Base-by-base conservation (phyloP, 2,329 filamentous ascomycete genomes). In the Sporothrix mexicana region DNA sequence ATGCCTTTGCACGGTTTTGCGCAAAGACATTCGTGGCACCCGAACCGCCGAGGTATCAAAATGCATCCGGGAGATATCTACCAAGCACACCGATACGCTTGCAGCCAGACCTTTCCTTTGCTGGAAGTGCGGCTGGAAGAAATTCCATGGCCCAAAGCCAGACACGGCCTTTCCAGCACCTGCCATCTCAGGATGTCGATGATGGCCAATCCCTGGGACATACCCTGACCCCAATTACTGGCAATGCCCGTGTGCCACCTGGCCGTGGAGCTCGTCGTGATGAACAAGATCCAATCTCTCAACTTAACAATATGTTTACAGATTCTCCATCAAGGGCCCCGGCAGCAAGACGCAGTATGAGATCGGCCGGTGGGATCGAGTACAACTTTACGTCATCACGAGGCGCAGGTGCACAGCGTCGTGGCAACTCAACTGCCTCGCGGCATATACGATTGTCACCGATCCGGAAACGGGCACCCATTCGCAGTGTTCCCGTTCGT, bases 1-100 rank as follows among this genome's bases (percentile, higher is more conserved):
- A 81, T n/a, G 79, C 83, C 20, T 88, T 89, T 68, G 82, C 83
- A 47, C 75, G 75, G 0, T 78, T 88, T 20, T 86, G 85, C 25
- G 76, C 45, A 23, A 68, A 53, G 20, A 53, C 25, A 15, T 43
- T 41, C 12, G 47, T 15, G 17, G 25, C 25, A 30, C 20, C 66
- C 13, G 66, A 51, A 20, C 66, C 53, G 7, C 41, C 41, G 66
- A 53, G 25, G 20, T 43, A 30, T 13, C 36, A 23, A 43, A 36
- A 15, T 13, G 6, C 20, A 7, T 9, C 47, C n/a, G 17, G 45
- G 7, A 49, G 1, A 15, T 6, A 13, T 2, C 7, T 36, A 5
- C 71, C 71, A 10, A 72, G 71, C 3, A 72, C 71, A 12, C 66
- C 71, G 10, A 30, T 51, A 2, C 64, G n/a, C 10, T 5, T 36